Evolutionary conservation across 1,139 yeast genomes (phyloP), one percentile per base, ranked within the genome.

Genomic region (Hyphopichia khmerensis): DNA sequence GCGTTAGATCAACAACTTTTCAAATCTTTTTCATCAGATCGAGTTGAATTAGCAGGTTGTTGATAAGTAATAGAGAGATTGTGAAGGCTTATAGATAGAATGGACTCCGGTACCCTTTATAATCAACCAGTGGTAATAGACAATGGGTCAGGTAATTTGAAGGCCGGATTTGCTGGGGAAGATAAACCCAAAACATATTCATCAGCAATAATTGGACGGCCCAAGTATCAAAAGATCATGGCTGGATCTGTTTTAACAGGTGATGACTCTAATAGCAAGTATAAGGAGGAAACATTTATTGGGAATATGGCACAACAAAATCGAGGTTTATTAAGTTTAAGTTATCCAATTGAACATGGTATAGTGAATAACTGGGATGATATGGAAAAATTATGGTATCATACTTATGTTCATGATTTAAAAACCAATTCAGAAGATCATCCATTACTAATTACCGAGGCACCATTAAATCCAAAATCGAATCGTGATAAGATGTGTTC

Each of bases 131-230:
- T 91, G 38, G 96, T 91, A 32, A 74, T 91, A 30, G 98, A 91
- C 62, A 89, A 88, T 68, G 98, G 98, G n/a, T 84, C 96, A 4
- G 96, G 96, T 2, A 77, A 79, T 39, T 72, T 90, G 43, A 87
- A 89, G 59, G 90, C 96, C 0, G 98, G 98, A 1, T 87, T 91
- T 64, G 96, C 97, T 1, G 97, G 97, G 15, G 95, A 87, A 52
- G 95, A 88, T 43, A 77, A 72, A 51, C 98, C 98, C 3, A 77
- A 80, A 52, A 62, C 80, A 33, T 75, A 67, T 47, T 67, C 67
- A 33, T 64, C 79, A 3, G 65, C 75, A 30, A 67, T 87, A 17
- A 75, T 89, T 2, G 98, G 98, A 2, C 66, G 85, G 42, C 93
- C 96, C 6, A 91, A 89, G 59, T 91, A 90, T 60, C 78, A 82